Evolutionary conservation across 2,329 filamentous ascomycete species (phyloP).

Genomic region (Verticillium isaacii): DNA sequence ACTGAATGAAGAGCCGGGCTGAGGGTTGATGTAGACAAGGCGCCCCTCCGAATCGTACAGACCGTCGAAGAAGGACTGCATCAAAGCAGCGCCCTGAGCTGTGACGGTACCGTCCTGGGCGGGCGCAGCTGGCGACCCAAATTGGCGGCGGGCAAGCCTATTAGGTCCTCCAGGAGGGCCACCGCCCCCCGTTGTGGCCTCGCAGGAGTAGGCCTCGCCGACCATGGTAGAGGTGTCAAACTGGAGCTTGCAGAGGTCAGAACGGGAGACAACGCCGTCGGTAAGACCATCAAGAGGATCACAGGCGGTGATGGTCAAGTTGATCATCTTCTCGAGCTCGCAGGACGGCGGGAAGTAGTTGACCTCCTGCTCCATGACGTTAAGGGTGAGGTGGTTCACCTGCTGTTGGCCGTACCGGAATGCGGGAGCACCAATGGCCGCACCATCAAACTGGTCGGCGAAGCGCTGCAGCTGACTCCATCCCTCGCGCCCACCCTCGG

Average conservation of each 20-base stretch:
- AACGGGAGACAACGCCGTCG: slow-evolving; percentile 29
- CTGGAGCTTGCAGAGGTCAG: slow-evolving; percentile 28
- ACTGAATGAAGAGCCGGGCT: slow-evolving; percentile 22
- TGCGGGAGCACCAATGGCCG: slow-evolving; percentile 39
- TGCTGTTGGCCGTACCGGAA: slow-evolving; percentile 41
- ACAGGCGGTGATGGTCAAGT: slow-evolving; percentile 48
- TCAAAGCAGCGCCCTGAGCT: slow-evolving; percentile 26
- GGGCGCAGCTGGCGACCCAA: slow-evolving; percentile 20
- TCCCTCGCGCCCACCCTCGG: slow-evolving; percentile 45
- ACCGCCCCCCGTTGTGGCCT: slow-evolving; percentile 32
- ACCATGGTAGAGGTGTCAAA: slow-evolving; percentile 26
- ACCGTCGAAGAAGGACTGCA: slow-evolving; percentile 27
- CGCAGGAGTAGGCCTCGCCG: slow-evolving; percentile 27
- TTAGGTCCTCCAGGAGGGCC: slow-evolving; percentile 13
- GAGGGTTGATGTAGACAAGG: slow-evolving; percentile 29
- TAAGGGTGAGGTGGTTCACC: slow-evolving; percentile 33
- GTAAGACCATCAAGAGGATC: slow-evolving; percentile 49
- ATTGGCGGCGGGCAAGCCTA: slow-evolving; percentile 2
- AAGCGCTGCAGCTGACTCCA: slow-evolving; percentile 47
- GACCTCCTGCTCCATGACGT: slow-evolving; percentile 30
- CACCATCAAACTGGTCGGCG: slow-evolving; percentile 41
- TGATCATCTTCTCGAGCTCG: slow-evolving; percentile 39
- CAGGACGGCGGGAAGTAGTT: slow-evolving; percentile 33
- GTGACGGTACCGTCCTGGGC: slow-evolving; percentile 30
- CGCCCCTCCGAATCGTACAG: slow-evolving; percentile 28